Evolutionary conservation across 192 early-diverging fungal species (phyloP).

Genomic region (Endogone sp.): DNA sequence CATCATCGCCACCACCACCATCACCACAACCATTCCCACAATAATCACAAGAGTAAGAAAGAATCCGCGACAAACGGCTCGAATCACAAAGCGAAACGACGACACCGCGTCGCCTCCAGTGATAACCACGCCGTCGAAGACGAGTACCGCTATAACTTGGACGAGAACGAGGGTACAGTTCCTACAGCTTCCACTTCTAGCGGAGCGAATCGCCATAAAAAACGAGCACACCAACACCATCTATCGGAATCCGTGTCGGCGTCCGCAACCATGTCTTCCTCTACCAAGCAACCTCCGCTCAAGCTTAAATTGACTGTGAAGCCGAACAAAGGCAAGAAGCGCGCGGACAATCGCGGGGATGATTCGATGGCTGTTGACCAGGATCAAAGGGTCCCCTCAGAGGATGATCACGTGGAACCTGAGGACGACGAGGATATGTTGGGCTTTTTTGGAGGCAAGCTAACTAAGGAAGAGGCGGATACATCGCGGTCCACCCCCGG

Average conservation of each 20-base stretch:
- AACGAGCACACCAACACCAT: conserved; percentile 1
- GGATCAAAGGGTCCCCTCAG: background rate
- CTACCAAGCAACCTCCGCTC: background rate
- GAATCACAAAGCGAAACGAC: background rate
- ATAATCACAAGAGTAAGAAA: background rate
- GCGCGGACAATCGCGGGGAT: background rate
- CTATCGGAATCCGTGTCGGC: background rate
- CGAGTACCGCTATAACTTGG: background rate
- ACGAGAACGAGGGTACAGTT: background rate
- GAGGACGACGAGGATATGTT: conserved; percentile 17
- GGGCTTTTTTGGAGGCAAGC: conserved; percentile 41
- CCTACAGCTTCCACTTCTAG: background rate
- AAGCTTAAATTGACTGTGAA: conserved; percentile 14
- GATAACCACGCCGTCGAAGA: background rate
- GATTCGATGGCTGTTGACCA: background rate
- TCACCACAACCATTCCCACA: background rate
- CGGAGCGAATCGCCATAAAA: conserved; percentile 1
- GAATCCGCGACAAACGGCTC: background rate
- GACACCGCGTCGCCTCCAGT: background rate
- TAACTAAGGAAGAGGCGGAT: conserved; percentile 50
- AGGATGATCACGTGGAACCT: conserved; percentile 11
- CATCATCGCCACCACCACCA: background rate
- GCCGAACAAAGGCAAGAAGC: conserved; percentile 7
- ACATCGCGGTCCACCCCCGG: conserved; percentile 48
- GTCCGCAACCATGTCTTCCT: background rate